Evolutionary conservation across 768 basidiomycete species (phyloP), one percentile per base, ranked within the genome.

Genomic region (Mycena galopus): DNA sequence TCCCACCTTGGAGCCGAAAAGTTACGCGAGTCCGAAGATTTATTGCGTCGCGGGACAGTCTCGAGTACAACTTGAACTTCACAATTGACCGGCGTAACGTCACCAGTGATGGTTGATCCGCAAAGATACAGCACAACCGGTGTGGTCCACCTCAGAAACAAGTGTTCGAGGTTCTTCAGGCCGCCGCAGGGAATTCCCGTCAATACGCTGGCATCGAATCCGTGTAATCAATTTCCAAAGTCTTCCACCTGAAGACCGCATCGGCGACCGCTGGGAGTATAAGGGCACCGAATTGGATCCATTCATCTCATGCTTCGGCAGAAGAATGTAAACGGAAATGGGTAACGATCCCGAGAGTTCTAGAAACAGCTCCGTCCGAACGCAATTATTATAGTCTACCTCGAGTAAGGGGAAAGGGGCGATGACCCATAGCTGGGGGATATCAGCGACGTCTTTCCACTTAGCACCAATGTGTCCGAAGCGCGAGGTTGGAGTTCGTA

Each of bases 341-440:
- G 60, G 59, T 2, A 60, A 25, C 21, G 44, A 65, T 19, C 23
- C 65, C 25, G 71, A 72, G n/a, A 51, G 71, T n/a, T 72, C 65
- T 29, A 67, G 21, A 35, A 72, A 72, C 50, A 55, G 21, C 6
- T 35, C 1, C 6, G 71, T 72, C 17, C 6, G 27, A n/a, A 3
- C 4, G 1, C 12, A 25, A 21, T 1, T 23, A 23, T 29, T 37
- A 7, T 44, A 7, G n/a, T 35, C 25, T 47, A n/a, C 33, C 0
- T 8, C 17, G 12, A 57, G 14, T 3, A 57, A n/a, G 21, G 56
- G 56, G 21, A 57, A 27, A 0, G 32, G 7, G 5, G 16, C 21
- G 5, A 10, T 21, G 21, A n/a, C 21, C 56, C 56, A 57, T 4
- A 57, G 9, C 12, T 32, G 30, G 14, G 56, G 21, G 21, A 21